Evolutionary conservation across 352 stramenopile species (phyloP), one percentile per base, ranked within the genome.

Genomic region (Paralagenidium karlingii): DNA sequence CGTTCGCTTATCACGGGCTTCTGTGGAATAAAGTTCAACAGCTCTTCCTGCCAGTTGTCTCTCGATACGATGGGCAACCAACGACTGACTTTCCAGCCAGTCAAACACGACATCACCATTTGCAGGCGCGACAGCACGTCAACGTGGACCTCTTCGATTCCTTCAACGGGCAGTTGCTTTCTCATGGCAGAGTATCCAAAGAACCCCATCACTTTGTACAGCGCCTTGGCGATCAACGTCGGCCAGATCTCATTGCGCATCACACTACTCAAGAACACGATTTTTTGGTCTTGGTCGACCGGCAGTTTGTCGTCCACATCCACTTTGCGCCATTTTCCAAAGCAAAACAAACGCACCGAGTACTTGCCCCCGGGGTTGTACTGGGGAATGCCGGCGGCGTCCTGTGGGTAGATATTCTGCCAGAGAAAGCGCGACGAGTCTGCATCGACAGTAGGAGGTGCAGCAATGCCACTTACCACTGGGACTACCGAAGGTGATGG

Each of bases 311-410:
- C 77, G 43, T 90, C 77, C 5, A 88, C 40, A 42, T 85, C 68
- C 8, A 88, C 31, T 8, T 66, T 57, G 13, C 77, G 56, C 77
- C 77, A 90, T 24, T 68, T 79, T 2, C 77, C 77, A 12, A 74
- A 52, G 12, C 84, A 51, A 21, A 80, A 88, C 2, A 88, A 38
- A 28, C 71, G 71, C 13, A 90, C 68, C 6, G 60, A 62, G 45
- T 88, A 90, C 32, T 83, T 84, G 9, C 70, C 77, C n/a, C 63
- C 65, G 1, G 68, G 47, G 31, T 81, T 87, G 43, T 82, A 83
- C 0, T 76, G 38, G 0, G 76, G 76, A 0, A 67, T 37, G 0
- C 63, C 52, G 0, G 36, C 34, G 1, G 45, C 47, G 20, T 82
- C 67, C 47, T 90, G 74, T 0, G 77, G 77, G 26, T 80, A 80